Base-by-base conservation (phyloP, 768 basidiomycete species). In the Cystoderma amianthinum region DNA sequence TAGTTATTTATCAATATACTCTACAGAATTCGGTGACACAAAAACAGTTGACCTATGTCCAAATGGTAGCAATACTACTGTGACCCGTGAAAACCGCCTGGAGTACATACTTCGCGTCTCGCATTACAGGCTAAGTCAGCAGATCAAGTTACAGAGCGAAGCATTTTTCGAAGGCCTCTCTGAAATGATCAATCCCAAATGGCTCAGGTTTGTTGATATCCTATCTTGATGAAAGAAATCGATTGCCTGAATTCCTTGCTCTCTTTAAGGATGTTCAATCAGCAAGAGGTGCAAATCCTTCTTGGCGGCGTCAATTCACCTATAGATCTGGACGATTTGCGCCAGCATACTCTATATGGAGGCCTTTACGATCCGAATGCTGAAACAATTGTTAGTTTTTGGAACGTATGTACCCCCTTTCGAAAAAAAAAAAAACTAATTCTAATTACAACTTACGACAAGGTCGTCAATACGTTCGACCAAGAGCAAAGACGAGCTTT, bases 161-260 rank as follows among this genome's bases (percentile, higher is more conserved):
- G 85, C 83, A 2, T 90, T 99, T 68, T 96, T 97, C 48, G 82
- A 90, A 41, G 96, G 96, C 1, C 64, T 99, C 33, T 84, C 84
- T 12, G 90, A 94, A 48, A 86, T 98, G 64, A 87, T 98, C 53
- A 85, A 95, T 46, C 80, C 78, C 0, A 87, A 88, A 52, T 97
- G 88, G 89, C 71, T 95, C 16, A 68, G 82, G 78, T 84, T 21
- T 19, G 65, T 54, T 22, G 15, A 6, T 32, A 20, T 12, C 13
- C 19, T 10, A 38, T n/a, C 37, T n/a, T 40, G 39, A 32, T 5
- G 28, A 5, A 5, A 28, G 17, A 11, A 9, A 15, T 15, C 28
- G 28, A 30, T 15, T 15, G 15, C 9, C 28, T 9, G 28, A 15
- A 30, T 9, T 30, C 35, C n/a, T 18, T 36, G 9, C 21, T 19